Evolutionary conservation across 2,329 filamentous ascomycete species (phyloP).

Genomic region (Beauveria rudraprayagi): DNA sequence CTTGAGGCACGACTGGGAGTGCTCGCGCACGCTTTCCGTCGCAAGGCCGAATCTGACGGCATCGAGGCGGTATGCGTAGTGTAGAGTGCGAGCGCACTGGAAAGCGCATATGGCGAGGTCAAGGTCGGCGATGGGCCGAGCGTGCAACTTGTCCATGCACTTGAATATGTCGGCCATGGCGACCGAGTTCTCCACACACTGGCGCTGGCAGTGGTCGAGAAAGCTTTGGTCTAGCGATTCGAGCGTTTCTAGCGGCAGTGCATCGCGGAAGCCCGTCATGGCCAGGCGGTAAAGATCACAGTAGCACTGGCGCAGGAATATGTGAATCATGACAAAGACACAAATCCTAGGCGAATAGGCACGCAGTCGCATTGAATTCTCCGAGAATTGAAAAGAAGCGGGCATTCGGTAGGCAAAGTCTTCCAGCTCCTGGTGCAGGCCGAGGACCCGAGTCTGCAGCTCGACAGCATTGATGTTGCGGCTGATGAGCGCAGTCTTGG

Average conservation of each 20-base stretch:
- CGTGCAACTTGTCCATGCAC: conserved; percentile 41
- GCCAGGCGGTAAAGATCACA: conserved; percentile 49
- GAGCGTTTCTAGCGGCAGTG: conserved; percentile 36
- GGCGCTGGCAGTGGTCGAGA: conserved; percentile 39
- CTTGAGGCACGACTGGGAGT: conserved; percentile 42
- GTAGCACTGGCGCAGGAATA: conserved; percentile 52
- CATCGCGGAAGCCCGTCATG: conserved; percentile 43
- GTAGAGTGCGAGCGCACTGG: conserved; percentile 46
- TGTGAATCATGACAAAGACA: conserved; percentile 52
- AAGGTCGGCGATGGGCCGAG: conserved; percentile 45
- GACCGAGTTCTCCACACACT: conserved; percentile 46
- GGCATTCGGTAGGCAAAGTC: conserved; percentile 46
- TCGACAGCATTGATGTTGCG: conserved; percentile 34
- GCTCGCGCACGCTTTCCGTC: conserved; percentile 38
- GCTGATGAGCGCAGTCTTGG: conserved; percentile 32
- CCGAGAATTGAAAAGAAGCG: conserved; percentile 49
- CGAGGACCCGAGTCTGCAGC: conserved; percentile 36
- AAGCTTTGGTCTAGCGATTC: conserved; percentile 40
- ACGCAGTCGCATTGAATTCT: conserved; percentile 46
- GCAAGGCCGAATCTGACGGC: conserved; percentile 35
- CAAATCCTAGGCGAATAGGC: conserved; percentile 50
- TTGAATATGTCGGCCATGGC: conserved; percentile 50
- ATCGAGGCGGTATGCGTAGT: conserved; percentile 40
- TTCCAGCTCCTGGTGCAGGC: conserved; percentile 40
- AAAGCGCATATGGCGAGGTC: conserved; percentile 49